These are phyloP conservation scores for Aspergillus panamensis DNA, from an alignment of 495 filamentous ascomycete genomes.

Conservation along the genomic window DNA sequence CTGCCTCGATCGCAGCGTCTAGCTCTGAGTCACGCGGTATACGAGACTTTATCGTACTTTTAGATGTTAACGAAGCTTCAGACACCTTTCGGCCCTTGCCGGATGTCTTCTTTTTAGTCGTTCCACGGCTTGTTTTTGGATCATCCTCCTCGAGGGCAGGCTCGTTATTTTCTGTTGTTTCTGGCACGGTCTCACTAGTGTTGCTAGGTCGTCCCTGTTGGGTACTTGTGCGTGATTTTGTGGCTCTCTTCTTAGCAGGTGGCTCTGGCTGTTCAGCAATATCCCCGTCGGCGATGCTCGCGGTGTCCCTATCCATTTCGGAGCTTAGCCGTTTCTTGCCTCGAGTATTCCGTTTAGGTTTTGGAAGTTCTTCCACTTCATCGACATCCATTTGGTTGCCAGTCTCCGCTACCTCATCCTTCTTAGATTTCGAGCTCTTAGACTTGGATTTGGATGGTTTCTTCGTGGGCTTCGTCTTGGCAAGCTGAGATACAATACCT, in stretches of 20 bases:
- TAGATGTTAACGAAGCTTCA: slow-evolving; percentile 44
- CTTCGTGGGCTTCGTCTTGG: slow-evolving; percentile 53
- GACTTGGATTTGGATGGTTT: slow-evolving; percentile 39
- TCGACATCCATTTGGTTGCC: slow-evolving; percentile 37
- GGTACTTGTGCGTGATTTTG: slow-evolving; percentile 47
- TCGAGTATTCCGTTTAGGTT: slow-evolving; percentile 45
- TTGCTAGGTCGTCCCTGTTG: slow-evolving; percentile 25
- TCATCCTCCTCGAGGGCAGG: slow-evolving; percentile 27
- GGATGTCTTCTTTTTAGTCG: slow-evolving; percentile 40
- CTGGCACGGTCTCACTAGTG: slow-evolving; percentile 21
- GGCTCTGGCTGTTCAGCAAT: slow-evolving; percentile 32
- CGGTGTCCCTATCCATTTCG: slow-evolving; percentile 51
- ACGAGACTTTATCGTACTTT: slow-evolving; percentile 34
- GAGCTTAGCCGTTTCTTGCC: slow-evolving; percentile 68
- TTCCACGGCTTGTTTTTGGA: slow-evolving; percentile 37
- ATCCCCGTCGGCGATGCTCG: slow-evolving; percentile 16
- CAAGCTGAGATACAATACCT: slow-evolving; percentile 56
- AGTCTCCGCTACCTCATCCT: slow-evolving; percentile 55
- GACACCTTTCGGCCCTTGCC: slow-evolving; percentile 54
- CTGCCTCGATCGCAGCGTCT: slow-evolving; percentile 64
- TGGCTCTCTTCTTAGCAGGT: slow-evolving; percentile 64
- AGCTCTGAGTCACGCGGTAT: slow-evolving; percentile 61
- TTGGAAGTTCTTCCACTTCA: slow-evolving; percentile 30
- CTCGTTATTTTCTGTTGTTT: slow-evolving; percentile 24
- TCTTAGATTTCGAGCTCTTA: slow-evolving; percentile 48